These are phyloP conservation scores for Neofusicoccum kwambonambiense DNA, from an alignment of 2,329 filamentous ascomycete genomes.

Conservation along the genomic window DNA sequence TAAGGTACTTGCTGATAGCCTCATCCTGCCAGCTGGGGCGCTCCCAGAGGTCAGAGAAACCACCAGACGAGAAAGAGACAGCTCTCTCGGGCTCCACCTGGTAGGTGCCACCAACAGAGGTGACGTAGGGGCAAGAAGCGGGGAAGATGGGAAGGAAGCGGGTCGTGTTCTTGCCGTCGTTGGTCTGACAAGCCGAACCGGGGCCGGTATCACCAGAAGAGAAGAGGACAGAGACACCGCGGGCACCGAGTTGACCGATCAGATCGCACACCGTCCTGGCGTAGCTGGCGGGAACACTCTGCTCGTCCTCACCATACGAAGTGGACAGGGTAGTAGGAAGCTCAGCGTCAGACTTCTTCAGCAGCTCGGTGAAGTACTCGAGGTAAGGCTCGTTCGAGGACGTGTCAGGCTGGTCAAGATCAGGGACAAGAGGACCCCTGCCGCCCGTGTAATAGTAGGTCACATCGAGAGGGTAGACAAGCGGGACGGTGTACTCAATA, in stretches of 20 bases:
- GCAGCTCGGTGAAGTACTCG: constrained; percentile 39
- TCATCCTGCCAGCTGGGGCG: constrained; percentile 44
- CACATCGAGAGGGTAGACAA: constrained; percentile 44
- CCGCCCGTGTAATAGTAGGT: constrained; percentile 50
- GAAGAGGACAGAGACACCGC: constrained; percentile 42
- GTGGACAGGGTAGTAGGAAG: constrained; percentile 40
- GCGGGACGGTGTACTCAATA: constrained; percentile 48
- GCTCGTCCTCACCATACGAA: constrained; percentile 43
- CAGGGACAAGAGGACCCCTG: constrained; percentile 47
- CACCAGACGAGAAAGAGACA: constrained; percentile 43
- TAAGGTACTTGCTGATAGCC: constrained; percentile 41
- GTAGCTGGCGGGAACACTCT: constrained; percentile 38
- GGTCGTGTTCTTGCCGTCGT: constrained; percentile 45
- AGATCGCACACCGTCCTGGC: constrained; percentile 39
- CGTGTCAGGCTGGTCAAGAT: constrained; percentile 46
- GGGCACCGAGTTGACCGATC: constrained; percentile 40
- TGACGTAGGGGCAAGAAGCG: constrained; percentile 49
- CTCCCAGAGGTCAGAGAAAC: constrained; percentile 46
- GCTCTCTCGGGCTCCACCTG: constrained; percentile 41
- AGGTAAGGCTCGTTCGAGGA: constrained; percentile 48
- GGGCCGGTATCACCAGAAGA: constrained; percentile 41
- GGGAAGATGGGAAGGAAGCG: constrained; percentile 48
- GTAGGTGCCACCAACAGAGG: constrained; percentile 45
- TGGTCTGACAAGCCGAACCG: constrained; percentile 45
- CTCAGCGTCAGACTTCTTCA: constrained; percentile 31